Percentiles rank a stretch among this genome's conserved stretches.
These are phyloP conservation scores for Lactarius quietus DNA, from an alignment of 768 basidiomycete genomes.

Conservation along the genomic window DNA sequence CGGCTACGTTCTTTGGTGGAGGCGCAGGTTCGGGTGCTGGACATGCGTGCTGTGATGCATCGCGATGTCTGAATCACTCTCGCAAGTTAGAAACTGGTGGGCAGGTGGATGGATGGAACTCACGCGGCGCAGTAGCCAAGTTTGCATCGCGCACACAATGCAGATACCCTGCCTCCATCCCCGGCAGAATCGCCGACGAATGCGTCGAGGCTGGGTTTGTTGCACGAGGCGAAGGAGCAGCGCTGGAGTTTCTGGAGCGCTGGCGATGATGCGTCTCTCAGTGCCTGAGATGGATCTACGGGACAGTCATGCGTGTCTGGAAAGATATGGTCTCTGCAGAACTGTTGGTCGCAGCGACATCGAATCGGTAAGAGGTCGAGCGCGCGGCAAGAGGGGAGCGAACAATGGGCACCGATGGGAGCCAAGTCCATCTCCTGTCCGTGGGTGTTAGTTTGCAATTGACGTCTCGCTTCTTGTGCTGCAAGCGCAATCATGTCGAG, in stretches of 20 bases:
- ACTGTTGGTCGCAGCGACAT: conserved; percentile 57
- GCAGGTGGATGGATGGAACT: conserved; percentile 19
- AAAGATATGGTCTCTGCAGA: conserved; percentile 61
- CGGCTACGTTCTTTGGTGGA: conserved; percentile 42
- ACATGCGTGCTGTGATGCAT: conserved; percentile 61
- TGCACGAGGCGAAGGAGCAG: conserved; percentile 52
- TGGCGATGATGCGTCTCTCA: neutral
- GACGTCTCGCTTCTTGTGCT: too few relatives aligned
- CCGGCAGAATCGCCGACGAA: conserved; percentile 34
- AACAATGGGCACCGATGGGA: conserved; percentile 62
- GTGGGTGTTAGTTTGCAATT: conserved; percentile 1
- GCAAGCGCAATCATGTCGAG: too few relatives aligned
- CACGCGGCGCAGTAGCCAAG: conserved; percentile 65
- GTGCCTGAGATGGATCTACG: conserved; percentile 17
- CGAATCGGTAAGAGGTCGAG: conserved; percentile 76
- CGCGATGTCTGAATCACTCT: conserved; percentile 54
- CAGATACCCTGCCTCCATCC: conserved; percentile 31
- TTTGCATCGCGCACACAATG: conserved; percentile 50
- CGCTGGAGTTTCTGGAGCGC: conserved; percentile 38
- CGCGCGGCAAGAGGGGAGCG: conserved; percentile 52
- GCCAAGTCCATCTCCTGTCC: conserved; percentile 40
- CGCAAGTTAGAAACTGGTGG: conserved; percentile 4
- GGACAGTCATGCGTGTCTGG: conserved; percentile 61
- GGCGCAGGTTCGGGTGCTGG: conserved; percentile 27
- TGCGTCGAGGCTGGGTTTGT: conserved; percentile 50